A percentile compares a stretch with the other conserved stretches of the same genome.
Conservation (phyloP, 352 stramenopile genomes). For the Sclerospora graminicola region DNA sequence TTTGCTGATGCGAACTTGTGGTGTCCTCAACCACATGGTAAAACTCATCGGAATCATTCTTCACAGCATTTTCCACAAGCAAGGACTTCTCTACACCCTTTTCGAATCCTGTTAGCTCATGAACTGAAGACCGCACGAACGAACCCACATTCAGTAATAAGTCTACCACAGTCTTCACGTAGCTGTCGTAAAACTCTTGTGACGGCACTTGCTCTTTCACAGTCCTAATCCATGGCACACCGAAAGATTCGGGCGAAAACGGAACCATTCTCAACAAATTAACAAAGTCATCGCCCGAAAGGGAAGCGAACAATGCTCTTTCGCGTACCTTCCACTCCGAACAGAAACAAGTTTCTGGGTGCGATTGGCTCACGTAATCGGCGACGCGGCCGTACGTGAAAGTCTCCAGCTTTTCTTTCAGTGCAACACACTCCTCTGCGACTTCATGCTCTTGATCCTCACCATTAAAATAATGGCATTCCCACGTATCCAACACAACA, state of each 20-base stretch:
- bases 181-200: constrained; percentile 22
- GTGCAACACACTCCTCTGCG: constrained; percentile 11
- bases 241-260: constrained; percentile 32
- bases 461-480: constrained; percentile 14
- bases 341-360: constrained; percentile 32
- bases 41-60: neutral
- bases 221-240: constrained; percentile 18
- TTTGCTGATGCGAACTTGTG: constrained; percentile 1
- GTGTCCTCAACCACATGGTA: constrained; percentile 1
- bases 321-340: constrained; percentile 33
- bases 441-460: constrained; percentile 16
- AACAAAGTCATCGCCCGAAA: constrained; percentile 14
- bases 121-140: constrained; percentile 21
- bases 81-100: neutral
- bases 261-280: constrained; percentile 25
- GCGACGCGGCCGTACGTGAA: constrained; percentile 23
- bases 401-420: constrained; percentile 22
- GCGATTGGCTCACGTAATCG: constrained; percentile 19
- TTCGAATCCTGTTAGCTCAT: constrained; percentile 12
- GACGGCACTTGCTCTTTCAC: constrained; percentile 26
- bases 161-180: constrained; percentile 30
- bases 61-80: neutral
- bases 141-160: constrained; percentile 14
- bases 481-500: constrained; percentile 24
- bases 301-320: constrained; percentile 15